A percentile compares a stretch with the other conserved stretches of the same genome.
phyloP scores from a whole-genome alignment of 345 rosid species.

The Eucalyptus sideroxylon region DNA sequence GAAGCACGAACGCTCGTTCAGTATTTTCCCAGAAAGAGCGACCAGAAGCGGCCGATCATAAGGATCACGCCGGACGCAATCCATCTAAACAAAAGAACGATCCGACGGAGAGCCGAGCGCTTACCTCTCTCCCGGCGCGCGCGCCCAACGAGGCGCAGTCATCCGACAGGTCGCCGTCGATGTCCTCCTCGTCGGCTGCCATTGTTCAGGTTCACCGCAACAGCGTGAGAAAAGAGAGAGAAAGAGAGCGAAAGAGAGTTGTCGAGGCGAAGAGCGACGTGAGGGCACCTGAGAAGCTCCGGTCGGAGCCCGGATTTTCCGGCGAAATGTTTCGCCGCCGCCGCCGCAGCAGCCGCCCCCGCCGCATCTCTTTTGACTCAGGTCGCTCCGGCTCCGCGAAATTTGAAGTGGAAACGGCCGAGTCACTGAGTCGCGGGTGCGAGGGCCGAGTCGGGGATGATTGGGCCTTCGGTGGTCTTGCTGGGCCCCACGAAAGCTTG shows the following conservation, averaged over 20 bases:
- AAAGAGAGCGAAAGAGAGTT: neutral
- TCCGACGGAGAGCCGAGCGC: neutral
- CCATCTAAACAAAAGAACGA: neutral
- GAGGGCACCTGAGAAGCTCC: constrained; percentile 63
- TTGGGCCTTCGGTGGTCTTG: neutral
- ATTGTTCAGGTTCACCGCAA: neutral
- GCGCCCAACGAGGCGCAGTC: constrained; percentile 22
- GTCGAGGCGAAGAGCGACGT: neutral
- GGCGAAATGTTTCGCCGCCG: constrained; percentile 41
- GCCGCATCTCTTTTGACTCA: constrained; percentile 11
- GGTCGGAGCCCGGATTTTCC: constrained; percentile 46
- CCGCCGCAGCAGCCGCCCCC: constrained; percentile 36
- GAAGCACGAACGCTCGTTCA: neutral
- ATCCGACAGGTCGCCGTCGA: constrained; percentile 12
- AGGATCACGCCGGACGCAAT: neutral
- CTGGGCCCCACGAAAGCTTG: neutral
- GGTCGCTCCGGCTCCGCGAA: neutral
- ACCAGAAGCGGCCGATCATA: neutral
- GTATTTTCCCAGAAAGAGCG: neutral
- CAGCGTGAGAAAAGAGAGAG: neutral
- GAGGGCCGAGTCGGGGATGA: neutral
- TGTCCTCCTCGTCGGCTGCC: constrained; percentile 46
- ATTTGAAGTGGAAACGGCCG: neutral
- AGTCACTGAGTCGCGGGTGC: neutral
- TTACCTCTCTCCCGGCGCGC: constrained; percentile 22